These are phyloP conservation scores for Kwoniella dejecticola DNA, from an alignment of 768 basidiomycete genomes.

Conservation along the genomic window DNA sequence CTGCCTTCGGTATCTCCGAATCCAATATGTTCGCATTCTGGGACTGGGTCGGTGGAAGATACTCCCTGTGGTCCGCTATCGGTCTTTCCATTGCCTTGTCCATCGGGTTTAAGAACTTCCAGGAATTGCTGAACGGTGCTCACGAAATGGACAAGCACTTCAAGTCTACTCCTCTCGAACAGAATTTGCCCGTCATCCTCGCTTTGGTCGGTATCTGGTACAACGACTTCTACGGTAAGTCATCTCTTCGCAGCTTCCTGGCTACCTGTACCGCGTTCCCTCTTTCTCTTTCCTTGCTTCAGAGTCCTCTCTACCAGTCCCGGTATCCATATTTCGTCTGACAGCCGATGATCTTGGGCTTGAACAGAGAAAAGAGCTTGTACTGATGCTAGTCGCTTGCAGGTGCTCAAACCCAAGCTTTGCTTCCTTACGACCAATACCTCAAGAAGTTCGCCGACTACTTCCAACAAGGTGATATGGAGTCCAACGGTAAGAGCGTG, in stretches of 20 bases:
- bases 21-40: conserved; percentile 99
- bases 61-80: conserved; percentile 98
- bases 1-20: conserved; percentile 84
- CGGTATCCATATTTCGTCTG: background rate
- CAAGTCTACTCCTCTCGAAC: conserved; percentile 78
- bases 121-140: conserved; percentile 82
- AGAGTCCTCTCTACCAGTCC: background rate
- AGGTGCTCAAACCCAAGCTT: conserved; percentile 90
- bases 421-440: conserved; percentile 98
- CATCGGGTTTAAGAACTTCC: conserved; percentile 93
- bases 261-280: background rate
- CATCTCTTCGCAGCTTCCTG: background rate
- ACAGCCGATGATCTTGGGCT: no score
- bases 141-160: conserved; percentile 99
- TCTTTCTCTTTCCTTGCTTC: no score
- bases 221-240: conserved; percentile 87
- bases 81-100: conserved; percentile 90
- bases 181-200: conserved; percentile 88
- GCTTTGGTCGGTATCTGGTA: conserved; percentile 95
- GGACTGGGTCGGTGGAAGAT: conserved; percentile 99
- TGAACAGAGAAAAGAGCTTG: no score
- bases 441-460: conserved; percentile 99
- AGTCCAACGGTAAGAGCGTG: conserved; percentile 95
- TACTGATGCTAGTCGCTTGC: no score
- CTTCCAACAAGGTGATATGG: conserved; percentile 99